phyloP scores from a whole-genome alignment of 176 grass and related monocot genomes.

The Hyparrhenia diplandra region DNA sequence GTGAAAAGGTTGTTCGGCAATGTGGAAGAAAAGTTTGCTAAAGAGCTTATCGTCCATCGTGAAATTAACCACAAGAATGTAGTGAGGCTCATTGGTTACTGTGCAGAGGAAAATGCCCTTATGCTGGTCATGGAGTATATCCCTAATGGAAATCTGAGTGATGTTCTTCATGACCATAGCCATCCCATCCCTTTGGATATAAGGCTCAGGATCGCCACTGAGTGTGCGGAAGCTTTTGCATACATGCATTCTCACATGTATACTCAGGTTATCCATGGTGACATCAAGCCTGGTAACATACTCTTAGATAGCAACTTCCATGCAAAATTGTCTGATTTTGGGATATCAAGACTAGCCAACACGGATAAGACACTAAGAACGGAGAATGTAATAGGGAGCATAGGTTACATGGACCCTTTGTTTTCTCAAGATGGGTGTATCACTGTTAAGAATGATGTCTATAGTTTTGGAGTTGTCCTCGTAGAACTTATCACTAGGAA shows the following conservation, averaged over 20 bases:
- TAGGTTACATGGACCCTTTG: neutral
- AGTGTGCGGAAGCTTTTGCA: neutral
- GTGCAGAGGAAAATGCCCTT: neutral
- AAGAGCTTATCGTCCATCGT: too few relatives aligned
- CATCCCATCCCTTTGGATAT: neutral
- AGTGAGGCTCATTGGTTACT: too few relatives aligned
- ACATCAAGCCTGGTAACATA: neutral
- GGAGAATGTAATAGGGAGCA: neutral
- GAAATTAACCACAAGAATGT: too few relatives aligned
- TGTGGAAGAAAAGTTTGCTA: too few relatives aligned
- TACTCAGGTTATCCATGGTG: neutral
- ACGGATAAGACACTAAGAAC: neutral
- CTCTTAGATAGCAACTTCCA: neutral
- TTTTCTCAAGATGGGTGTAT: neutral
- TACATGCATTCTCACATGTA: neutral
- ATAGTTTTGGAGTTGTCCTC: neutral
- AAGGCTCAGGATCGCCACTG: neutral
- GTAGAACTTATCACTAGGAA: neutral
- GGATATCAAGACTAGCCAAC: neutral
- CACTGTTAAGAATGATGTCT: neutral
- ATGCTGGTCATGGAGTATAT: neutral
- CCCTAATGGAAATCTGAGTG: neutral
- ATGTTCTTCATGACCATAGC: neutral
- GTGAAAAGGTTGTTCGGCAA: too few relatives aligned
- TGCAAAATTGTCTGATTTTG: neutral